phyloP scores from a whole-genome alignment of 2,329 filamentous ascomycete genomes.

The Monosporascus sp. region DNA sequence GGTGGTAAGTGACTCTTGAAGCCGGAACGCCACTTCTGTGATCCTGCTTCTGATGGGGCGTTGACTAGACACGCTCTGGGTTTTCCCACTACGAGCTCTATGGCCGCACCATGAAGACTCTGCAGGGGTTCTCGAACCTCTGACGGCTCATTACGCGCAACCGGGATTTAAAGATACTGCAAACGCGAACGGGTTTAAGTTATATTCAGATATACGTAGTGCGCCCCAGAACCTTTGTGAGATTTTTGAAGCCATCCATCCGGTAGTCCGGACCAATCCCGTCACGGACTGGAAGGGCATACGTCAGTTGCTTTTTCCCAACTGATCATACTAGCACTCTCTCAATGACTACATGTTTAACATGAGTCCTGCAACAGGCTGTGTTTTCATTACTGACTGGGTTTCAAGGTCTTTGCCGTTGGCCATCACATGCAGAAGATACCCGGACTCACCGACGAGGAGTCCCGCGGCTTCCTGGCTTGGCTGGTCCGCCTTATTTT shows the following conservation, averaged over 20 bases:
- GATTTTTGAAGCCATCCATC: conserved; percentile 45
- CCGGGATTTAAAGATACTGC: conserved; percentile 35
- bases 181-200: conserved; percentile 32
- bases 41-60: no score
- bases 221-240: conserved; percentile 49
- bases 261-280: conserved; percentile 56
- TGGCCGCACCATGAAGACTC: conserved; percentile 41
- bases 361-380: no score
- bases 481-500: conserved; percentile 23
- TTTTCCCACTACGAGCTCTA: conserved; percentile 43
- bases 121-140: conserved; percentile 42
- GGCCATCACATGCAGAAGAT: conserved; percentile 22
- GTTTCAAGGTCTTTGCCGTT: conserved; percentile 17
- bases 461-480: conserved; percentile 16
- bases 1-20: conserved; percentile 26
- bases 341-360: neutral
- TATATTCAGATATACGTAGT: conserved; percentile 44
- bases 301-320: conserved; percentile 27
- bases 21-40: no score
- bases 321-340: neutral
- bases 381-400: no score
- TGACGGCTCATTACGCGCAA: conserved; percentile 41
- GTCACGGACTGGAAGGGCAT: conserved; percentile 58
- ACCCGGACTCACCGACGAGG: conserved; percentile 19
- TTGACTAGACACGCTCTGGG: conserved; percentile 37